Evolutionary conservation across 2,329 filamentous ascomycete genomes (phyloP).

Genomic region (Sclerotinia sclerotiorum): DNA sequence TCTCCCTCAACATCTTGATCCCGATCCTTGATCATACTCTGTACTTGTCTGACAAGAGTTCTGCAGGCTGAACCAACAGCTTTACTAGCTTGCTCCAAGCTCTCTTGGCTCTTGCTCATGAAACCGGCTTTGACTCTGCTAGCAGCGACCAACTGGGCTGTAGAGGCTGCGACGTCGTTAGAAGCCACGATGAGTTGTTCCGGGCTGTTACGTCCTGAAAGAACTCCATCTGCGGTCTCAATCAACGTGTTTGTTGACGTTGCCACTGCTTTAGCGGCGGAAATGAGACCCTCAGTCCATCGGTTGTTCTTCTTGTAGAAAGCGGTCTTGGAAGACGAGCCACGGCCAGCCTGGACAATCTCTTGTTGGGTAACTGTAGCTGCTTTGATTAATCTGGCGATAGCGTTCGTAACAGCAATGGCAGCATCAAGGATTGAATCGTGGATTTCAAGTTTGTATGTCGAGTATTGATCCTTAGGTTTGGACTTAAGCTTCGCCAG

Average conservation of each 20-base stretch:
- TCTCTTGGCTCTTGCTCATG: conserved; percentile 96
- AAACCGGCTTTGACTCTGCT: conserved; percentile 96
- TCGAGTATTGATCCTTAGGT: conserved; percentile 91
- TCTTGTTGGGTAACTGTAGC: conserved; percentile 92
- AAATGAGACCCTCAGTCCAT: conserved; percentile 97
- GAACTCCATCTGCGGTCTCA: conserved; percentile 94
- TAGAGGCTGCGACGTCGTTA: conserved; percentile 94
- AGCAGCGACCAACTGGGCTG: conserved; percentile 92
- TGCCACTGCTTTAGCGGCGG: conserved; percentile 93
- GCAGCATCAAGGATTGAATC: conserved; percentile 93
- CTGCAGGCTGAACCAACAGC: conserved; percentile 88
- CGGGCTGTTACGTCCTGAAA: conserved; percentile 86
- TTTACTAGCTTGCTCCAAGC: conserved; percentile 86
- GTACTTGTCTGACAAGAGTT: conserved; percentile 85
- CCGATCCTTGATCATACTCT: conserved; percentile 87
- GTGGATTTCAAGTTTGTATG: conserved; percentile 94
- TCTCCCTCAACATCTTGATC: conserved; percentile 78
- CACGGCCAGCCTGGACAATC: conserved; percentile 90
- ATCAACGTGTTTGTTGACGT: conserved; percentile 93
- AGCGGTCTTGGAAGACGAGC: conserved; percentile 80
- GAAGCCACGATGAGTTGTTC: conserved; percentile 98
- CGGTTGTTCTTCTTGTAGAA: conserved; percentile 99
- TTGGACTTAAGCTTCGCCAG: conserved; percentile 93
- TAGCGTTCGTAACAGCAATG: conserved; percentile 88
- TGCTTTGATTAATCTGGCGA: conserved; percentile 90